Conservation (phyloP, 2,329 filamentous ascomycete species). For the Acrocalymma vagum region DNA sequence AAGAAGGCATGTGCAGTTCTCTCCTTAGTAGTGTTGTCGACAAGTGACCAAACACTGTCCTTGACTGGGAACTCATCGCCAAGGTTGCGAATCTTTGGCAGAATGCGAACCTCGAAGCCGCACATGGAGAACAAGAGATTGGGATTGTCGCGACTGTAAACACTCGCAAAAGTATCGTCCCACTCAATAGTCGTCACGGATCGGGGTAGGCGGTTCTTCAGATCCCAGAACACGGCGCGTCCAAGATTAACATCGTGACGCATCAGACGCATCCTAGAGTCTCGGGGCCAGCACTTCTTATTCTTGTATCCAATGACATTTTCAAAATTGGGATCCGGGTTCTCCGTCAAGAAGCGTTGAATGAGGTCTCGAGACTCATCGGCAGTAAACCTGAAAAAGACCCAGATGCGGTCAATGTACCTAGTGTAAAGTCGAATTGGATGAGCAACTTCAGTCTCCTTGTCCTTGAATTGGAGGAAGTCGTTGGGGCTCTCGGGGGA, state of each 20-base stretch:
- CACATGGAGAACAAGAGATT: slow-evolving; percentile 98
- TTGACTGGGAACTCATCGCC: slow-evolving; percentile 98
- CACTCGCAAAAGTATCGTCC: slow-evolving; percentile 98
- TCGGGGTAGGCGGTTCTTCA: slow-evolving; percentile 94
- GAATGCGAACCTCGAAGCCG: slow-evolving; percentile 94
- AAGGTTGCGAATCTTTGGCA: slow-evolving; percentile 93
- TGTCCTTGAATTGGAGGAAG: slow-evolving; percentile 95
- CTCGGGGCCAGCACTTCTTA: slow-evolving; percentile 99
- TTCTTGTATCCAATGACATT: slow-evolving; percentile 99
- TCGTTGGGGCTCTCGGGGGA: slow-evolving; percentile 95
- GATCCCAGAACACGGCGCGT: slow-evolving; percentile 96
- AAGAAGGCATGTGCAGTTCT: slow-evolving; percentile 96
- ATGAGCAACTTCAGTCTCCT: slow-evolving; percentile 89
- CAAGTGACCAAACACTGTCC: slow-evolving; percentile 97
- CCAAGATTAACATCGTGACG: slow-evolving; percentile 98
- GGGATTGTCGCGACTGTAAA: slow-evolving; percentile 97
- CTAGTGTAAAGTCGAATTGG: slow-evolving; percentile 97
- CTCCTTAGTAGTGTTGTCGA: slow-evolving; percentile 96
- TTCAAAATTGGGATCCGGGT: slow-evolving; percentile 98
- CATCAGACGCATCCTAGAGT: slow-evolving; percentile 98
- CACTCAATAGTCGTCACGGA: slow-evolving; percentile 98
- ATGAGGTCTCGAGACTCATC: slow-evolving; percentile 97
- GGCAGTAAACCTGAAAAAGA: slow-evolving; percentile 91
- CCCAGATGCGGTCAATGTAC: slow-evolving; percentile 99
- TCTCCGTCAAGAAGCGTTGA: slow-evolving; percentile 96